Evolutionary conservation across 2,329 filamentous ascomycete species (phyloP), one percentile per base, ranked within the genome.

Genomic region (Paecilomyces sp.): DNA sequence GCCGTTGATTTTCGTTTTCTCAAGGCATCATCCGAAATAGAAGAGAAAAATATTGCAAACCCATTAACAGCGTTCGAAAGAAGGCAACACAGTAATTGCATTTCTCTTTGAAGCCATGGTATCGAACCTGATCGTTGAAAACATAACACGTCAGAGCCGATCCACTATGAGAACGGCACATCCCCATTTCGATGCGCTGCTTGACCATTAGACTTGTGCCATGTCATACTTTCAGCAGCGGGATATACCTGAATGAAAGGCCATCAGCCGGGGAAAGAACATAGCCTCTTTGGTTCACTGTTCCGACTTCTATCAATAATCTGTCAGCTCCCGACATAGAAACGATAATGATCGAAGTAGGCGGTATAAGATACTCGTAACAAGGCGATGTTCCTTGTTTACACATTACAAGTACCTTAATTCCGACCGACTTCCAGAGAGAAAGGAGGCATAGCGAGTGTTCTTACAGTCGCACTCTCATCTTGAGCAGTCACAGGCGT

Each of bases 271-370:
- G 72, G 68, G 70, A 64, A 71, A 66, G 67, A 77, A 76, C 54
- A 15, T 72, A 70, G 59, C 68, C 70, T 50, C 75, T 72, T 58
- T 68, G 63, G 65, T 73, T 77, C 55, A 77, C 71, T 66, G 80
- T 67, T 69, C 83, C 79, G 63, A 79, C 76, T 67, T 76, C 74
- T 69, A 82, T 78, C 65, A 74, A 77, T 70, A 75, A 78, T 67
- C 77, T 78, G 73, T 86, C 79, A 72, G 85, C 80, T 56, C 78
- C 25, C 82, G 63, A 80, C 79, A 70, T 84, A 82, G 62, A 82
- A 83, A 71, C 83, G 83, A 22, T 80, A 83, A 70, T 79, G 76
- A 22, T 76, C 75, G 25, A 75, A 73, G 47, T 74, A 65, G 57
- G 68, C 74, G 65, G 77, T 76, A 65, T 73, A 76, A 31, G 73